phyloP scores from a whole-genome alignment of 2,329 filamentous ascomycete species.

The Phyllosticta citribraziliensis region DNA sequence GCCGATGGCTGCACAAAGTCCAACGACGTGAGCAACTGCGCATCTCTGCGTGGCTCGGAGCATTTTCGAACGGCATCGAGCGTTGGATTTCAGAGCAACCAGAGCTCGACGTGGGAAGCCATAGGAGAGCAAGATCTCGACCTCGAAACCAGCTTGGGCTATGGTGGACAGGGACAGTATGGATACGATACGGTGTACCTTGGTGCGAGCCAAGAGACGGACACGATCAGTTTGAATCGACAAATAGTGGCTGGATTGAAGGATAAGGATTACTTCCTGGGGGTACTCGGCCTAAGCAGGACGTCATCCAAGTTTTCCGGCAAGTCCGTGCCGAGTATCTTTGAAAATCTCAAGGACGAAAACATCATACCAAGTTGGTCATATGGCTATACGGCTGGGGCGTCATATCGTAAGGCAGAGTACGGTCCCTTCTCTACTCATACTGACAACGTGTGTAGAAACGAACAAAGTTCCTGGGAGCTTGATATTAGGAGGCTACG shows the following conservation, averaged over 20 bases:
- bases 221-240: conserved; percentile 16
- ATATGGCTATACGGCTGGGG: conserved; percentile 27
- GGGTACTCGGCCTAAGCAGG: neutral
- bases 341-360: conserved; percentile 20
- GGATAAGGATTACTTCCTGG: conserved; percentile 22
- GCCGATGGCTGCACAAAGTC: conserved; percentile 25
- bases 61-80: conserved; percentile 22
- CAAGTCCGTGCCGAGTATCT: conserved; percentile 18
- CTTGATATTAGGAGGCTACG: conserved; percentile 33
- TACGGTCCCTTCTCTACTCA: no score
- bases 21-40: conserved; percentile 18
- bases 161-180: conserved; percentile 20
- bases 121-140: conserved; percentile 26
- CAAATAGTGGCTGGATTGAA: conserved; percentile 24
- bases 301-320: conserved; percentile 20
- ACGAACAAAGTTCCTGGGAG: conserved; percentile 24
- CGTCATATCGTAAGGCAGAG: conserved; percentile 19
- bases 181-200: conserved; percentile 24
- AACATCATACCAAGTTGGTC: conserved; percentile 25
- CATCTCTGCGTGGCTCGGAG: conserved; percentile 21
- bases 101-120: conserved; percentile 23
- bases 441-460: neutral
- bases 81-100: conserved; percentile 22
- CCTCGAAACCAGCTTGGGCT: conserved; percentile 22
- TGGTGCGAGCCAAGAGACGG: conserved; percentile 16